phyloP scores from a whole-genome alignment of 306 rosid species.

The Benincasa hispida region DNA sequence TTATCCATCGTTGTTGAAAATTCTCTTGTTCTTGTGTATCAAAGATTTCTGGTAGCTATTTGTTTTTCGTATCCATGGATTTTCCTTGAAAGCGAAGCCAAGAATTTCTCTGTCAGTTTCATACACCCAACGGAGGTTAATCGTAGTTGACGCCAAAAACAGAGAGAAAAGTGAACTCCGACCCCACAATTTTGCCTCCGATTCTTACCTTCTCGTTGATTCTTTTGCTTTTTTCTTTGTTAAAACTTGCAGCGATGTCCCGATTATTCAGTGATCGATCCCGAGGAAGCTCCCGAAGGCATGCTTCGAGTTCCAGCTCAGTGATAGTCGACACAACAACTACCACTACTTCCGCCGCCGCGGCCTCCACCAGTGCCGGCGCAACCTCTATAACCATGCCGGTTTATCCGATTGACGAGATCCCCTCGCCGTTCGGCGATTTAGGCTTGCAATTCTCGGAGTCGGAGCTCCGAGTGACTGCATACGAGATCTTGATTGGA shows the following conservation, averaged over 20 bases:
- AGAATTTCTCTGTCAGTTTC: not conserved
- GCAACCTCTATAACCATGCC: slow-evolving; percentile 35
- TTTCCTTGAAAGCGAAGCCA: slow-evolving; percentile 1
- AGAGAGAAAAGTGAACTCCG: slow-evolving; percentile 22
- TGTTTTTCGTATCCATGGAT: not conserved
- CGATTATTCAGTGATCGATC: slow-evolving; percentile 34
- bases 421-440: slow-evolving; percentile 57
- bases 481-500: slow-evolving; percentile 73
- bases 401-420: slow-evolving; percentile 31
- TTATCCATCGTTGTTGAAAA: not conserved
- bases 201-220: slow-evolving; percentile 8
- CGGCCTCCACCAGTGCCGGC: not conserved
- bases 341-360: not conserved
- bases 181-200: slow-evolving; percentile 7
- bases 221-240: not conserved
- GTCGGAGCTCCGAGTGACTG: slow-evolving; percentile 83
- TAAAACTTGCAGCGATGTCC: slow-evolving; percentile 22
- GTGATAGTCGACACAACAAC: not conserved
- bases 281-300: slow-evolving; percentile 25
- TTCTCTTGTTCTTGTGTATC: not conserved
- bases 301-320: slow-evolving; percentile 3
- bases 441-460: slow-evolving; percentile 24
- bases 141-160: not conserved
- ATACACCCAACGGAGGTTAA: not conserved
- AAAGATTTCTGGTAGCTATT: not conserved